Evolutionary conservation across 1,139 yeast species (phyloP).

Genomic region (Pichia sp.): DNA sequence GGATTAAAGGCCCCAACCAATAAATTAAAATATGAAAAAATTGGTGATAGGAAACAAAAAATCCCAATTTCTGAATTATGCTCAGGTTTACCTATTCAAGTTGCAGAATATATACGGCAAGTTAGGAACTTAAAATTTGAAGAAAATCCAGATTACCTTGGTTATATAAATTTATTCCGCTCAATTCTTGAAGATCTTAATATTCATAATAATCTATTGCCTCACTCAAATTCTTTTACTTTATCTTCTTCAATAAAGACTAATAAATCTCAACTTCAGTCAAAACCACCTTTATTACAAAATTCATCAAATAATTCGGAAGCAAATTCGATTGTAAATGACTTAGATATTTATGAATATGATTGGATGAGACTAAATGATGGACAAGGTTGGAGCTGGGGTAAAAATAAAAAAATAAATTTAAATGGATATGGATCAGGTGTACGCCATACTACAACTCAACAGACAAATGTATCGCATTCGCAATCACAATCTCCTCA

Average conservation of each 20-base stretch:
- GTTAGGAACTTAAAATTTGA: slow-evolving; percentile 68
- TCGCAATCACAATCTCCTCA: slow-evolving; percentile 6
- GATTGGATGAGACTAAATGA: slow-evolving; percentile 94
- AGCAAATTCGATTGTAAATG: neutral
- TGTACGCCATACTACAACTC: slow-evolving; percentile 13
- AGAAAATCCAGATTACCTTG: slow-evolving; percentile 47
- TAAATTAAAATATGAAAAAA: slow-evolving; percentile 75
- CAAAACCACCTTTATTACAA: neutral
- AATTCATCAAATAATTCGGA: neutral
- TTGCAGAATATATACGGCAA: slow-evolving; percentile 77
- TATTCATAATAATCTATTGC: neutral
- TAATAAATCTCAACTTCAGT: neutral
- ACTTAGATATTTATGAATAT: slow-evolving; percentile 61
- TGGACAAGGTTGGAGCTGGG: slow-evolving; percentile 88
- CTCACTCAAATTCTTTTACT: neutral
- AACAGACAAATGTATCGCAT: slow-evolving; percentile 11
- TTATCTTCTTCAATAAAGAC: neutral
- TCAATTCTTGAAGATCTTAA: slow-evolving; percentile 58
- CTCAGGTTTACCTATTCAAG: slow-evolving; percentile 77
- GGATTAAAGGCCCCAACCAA: slow-evolving; percentile 72
- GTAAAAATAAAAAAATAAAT: slow-evolving; percentile 79
- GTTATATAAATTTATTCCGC: slow-evolving; percentile 68
- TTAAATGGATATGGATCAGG: slow-evolving; percentile 79
- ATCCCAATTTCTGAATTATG: slow-evolving; percentile 76
- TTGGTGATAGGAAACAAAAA: slow-evolving; percentile 34